These are phyloP conservation scores for Apiospora sp. DNA, from an alignment of 2,329 filamentous ascomycete species.

Conservation along the genomic window DNA sequence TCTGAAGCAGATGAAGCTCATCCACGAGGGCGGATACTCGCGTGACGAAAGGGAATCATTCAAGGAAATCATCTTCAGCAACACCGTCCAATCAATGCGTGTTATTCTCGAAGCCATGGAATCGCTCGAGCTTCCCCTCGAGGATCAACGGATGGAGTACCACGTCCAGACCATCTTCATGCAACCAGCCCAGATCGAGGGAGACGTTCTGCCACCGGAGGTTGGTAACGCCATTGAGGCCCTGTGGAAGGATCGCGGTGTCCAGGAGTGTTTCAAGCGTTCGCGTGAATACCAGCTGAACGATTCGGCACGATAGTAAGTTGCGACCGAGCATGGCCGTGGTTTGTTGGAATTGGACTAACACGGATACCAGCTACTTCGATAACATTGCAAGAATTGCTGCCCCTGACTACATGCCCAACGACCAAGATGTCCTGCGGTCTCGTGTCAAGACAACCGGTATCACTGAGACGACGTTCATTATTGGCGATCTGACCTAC, in stretches of 20 bases:
- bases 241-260: constrained; percentile 90
- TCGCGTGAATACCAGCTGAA: constrained; percentile 97
- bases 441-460: constrained; percentile 98
- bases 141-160: constrained; percentile 93
- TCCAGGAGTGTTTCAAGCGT: constrained; percentile 94
- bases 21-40: constrained; percentile 98
- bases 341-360: constrained; percentile 36
- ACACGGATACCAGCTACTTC: constrained; percentile 77
- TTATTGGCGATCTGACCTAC: constrained; percentile 93
- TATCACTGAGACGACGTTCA: constrained; percentile 96
- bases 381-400: constrained; percentile 93
- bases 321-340: constrained; percentile 36
- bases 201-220: constrained; percentile 91
- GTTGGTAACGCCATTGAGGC: constrained; percentile 92
- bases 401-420: constrained; percentile 90
- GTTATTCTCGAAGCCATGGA: constrained; percentile 76
- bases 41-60: constrained; percentile 80
- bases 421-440: constrained; percentile 92
- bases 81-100: constrained; percentile 74
- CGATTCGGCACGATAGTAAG: constrained; percentile 94
- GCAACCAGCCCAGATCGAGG: constrained; percentile 96
- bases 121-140: constrained; percentile 79
- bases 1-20: constrained; percentile 98
- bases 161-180: constrained; percentile 99
- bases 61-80: constrained; percentile 77